phyloP scores from a whole-genome alignment of 2,329 filamentous ascomycete species.

The Blastomyces emzantsi region DNA sequence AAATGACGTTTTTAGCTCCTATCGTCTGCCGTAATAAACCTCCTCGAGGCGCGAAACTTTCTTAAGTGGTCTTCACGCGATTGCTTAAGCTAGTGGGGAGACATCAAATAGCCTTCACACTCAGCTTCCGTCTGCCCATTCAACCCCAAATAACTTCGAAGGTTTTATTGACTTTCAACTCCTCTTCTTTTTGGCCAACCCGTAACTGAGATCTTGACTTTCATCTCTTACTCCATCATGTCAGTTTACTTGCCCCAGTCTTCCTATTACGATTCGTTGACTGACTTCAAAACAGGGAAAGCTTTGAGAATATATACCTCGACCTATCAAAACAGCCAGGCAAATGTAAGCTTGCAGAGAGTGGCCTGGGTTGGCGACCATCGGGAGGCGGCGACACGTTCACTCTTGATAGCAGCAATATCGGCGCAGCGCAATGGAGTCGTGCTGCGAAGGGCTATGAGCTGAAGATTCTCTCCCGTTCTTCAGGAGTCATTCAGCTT shows the following conservation, averaged over 20 bases:
- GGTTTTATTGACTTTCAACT: not conserved
- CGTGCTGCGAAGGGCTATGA: slow-evolving; percentile 87
- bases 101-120: not conserved
- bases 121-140: not conserved
- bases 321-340: slow-evolving; percentile 88
- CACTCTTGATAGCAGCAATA: slow-evolving; percentile 79
- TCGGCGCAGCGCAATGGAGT: slow-evolving; percentile 87
- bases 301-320: slow-evolving; percentile 94
- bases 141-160: not conserved
- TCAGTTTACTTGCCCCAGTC: slow-evolving; percentile 6
- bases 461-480: slow-evolving; percentile 79
- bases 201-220: not conserved
- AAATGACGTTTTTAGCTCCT: not conserved
- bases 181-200: not conserved
- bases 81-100: slow-evolving; percentile 2
- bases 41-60: slow-evolving; percentile 3
- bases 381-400: slow-evolving; percentile 80
- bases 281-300: slow-evolving; percentile 52
- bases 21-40: not conserved
- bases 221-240: slow-evolving; percentile 10
- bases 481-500: slow-evolving; percentile 78
- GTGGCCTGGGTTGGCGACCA: slow-evolving; percentile 92
- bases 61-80: slow-evolving; percentile 8
- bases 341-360: slow-evolving; percentile 91
- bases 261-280: not conserved